Base-by-base conservation (phyloP, 2,329 filamentous ascomycete species). In the Alternaria tenuissima region DNA sequence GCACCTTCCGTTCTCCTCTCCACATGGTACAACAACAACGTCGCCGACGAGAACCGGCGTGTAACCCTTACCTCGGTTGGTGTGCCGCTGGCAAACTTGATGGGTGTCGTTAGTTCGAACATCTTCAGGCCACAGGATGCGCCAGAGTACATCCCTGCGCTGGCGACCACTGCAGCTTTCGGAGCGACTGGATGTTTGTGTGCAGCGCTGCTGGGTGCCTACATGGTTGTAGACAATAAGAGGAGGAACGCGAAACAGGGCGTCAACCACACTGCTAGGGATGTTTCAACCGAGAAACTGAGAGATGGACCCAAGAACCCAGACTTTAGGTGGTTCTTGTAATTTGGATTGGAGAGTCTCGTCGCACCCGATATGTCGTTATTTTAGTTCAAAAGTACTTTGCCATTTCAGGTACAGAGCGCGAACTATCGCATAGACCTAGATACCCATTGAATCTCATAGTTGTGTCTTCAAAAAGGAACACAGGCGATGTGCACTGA, bases 21-120 rank as follows among this genome's bases (percentile, higher is more conserved):
- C 66, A 82, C 87, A 57, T 90, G 88, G 89, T 93, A 93, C 79
- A 94, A 92, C 80, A 94, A 94, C 81, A 94, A 94, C 74, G 86
- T 93, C 57, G 90, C 91, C 1, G 86, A 94, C 69, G 91, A 94
- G 77, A 89, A 89, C 58, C 86, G 88, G 38, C 88, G 91, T 47
- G 84, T 92, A 6, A 83, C 89, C 0, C 81, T 93, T 14, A 93
- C 91, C 0, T 89, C 87, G 28, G 85, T 93, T 18, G 89, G 88
- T 24, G 90, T 94, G 0, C 91, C 91, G 0, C 75, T 92, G 9
- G 91, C 91, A 4, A 94, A 94, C 65, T 75, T 93, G 36, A 93
- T 93, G 89, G 90, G 90, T 4, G 80, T 92, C 0, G 88, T 92
- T 0, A 83, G 83, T 28, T 87, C 85, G 62, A 91, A 92, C 68